Conservation (phyloP, 106 monocot genomes). For the Iris macrosiphon region DNA sequence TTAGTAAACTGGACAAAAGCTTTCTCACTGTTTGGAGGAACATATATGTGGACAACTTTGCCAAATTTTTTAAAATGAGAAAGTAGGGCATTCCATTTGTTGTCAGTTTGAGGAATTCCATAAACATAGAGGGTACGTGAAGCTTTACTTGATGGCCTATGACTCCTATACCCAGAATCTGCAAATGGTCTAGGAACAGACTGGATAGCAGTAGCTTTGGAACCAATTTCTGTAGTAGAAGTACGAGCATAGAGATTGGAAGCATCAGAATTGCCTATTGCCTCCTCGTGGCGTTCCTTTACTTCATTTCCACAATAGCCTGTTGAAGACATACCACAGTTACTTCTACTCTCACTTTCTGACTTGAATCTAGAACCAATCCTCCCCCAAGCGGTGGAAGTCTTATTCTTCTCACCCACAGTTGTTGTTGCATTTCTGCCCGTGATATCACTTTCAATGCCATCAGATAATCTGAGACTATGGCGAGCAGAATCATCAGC, state of each 20-base stretch:
- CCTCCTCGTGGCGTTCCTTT: slow-evolving; percentile 21
- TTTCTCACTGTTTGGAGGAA: slow-evolving; percentile 75
- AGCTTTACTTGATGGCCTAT: slow-evolving; percentile 52
- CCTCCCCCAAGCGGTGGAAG: slow-evolving; percentile 49
- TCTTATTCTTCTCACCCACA: slow-evolving; percentile 18
- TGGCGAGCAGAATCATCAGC: slow-evolving; percentile 25
- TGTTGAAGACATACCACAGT: slow-evolving; percentile 12
- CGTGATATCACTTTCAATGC: slow-evolving; percentile 15
- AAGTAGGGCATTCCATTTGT: slow-evolving; percentile 53
- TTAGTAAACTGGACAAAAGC: slow-evolving; percentile 96
- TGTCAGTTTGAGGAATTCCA: slow-evolving; percentile 77
- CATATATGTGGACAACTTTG: slow-evolving; percentile 69
- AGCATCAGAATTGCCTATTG: slow-evolving; percentile 8
- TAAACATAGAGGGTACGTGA: slow-evolving; percentile 73
- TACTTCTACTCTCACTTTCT: slow-evolving; percentile 14
- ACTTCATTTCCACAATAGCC: slow-evolving; percentile 21
- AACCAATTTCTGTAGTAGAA: slow-evolving; percentile 10
- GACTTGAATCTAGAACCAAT: slow-evolving; percentile 30
- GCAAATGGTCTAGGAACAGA: slow-evolving; percentile 6
- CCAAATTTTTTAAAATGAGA: slow-evolving; percentile 94
- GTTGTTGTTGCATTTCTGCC: slow-evolving; percentile 13
- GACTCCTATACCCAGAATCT: slow-evolving; percentile 31
- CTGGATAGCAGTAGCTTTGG: slow-evolving; percentile 18
- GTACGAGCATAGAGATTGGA: slow-evolving; percentile 4
- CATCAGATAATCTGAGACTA: slow-evolving; percentile 14